A percentile compares a stretch with the other conserved stretches of the same genome.
Evolutionary conservation across 768 basidiomycete species (phyloP).

Genomic region (Rhodotorula taiwanensis): DNA sequence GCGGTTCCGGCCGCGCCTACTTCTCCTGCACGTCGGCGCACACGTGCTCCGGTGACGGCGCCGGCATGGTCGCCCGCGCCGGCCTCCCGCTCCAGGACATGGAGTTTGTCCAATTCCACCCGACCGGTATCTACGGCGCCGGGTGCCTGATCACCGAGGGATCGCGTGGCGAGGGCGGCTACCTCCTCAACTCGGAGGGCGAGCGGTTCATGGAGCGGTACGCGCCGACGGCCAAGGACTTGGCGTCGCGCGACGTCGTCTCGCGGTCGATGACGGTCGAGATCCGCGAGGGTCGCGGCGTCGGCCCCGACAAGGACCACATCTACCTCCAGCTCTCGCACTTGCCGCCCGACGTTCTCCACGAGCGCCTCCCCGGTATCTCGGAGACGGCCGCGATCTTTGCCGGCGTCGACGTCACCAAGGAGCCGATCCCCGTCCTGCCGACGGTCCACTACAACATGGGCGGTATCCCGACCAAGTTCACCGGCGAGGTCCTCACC

Average conservation of each 20-base stretch:
- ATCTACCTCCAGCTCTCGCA: conserved; percentile 94
- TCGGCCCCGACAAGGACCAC: conserved; percentile 97
- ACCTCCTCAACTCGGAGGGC: conserved; percentile 94
- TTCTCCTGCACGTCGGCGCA: conserved; percentile 98
- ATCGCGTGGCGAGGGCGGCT: conserved; percentile 98
- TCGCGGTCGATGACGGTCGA: conserved; percentile 99
- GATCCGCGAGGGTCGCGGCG: conserved; percentile 96
- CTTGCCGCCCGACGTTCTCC: conserved; percentile 87
- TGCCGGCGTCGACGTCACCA: conserved; percentile 97
- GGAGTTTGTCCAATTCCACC: conserved; percentile 99
- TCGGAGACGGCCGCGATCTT: conserved; percentile 99
- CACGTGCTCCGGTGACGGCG: conserved; percentile 97
- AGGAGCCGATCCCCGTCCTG: conserved; percentile 96
- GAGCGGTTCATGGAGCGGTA: conserved; percentile 99
- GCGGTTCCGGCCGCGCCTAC: conserved; percentile 95
- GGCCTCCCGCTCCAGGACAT: conserved; percentile 93
- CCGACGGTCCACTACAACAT: conserved; percentile 67
- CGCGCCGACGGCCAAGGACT: conserved; percentile 97
- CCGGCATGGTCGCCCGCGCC: conserved; percentile 95
- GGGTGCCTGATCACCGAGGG: conserved; percentile 99
- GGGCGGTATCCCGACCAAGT: conserved; percentile 98
- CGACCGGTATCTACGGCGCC: conserved; percentile 98
- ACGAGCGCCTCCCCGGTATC: conserved; percentile 95
- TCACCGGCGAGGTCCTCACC: conserved; percentile 94
- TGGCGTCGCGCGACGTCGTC: conserved; percentile 98